These are phyloP conservation scores for Euphorbia peplus DNA, from an alignment of 345 rosid genomes.

Conservation along the genomic window DNA sequence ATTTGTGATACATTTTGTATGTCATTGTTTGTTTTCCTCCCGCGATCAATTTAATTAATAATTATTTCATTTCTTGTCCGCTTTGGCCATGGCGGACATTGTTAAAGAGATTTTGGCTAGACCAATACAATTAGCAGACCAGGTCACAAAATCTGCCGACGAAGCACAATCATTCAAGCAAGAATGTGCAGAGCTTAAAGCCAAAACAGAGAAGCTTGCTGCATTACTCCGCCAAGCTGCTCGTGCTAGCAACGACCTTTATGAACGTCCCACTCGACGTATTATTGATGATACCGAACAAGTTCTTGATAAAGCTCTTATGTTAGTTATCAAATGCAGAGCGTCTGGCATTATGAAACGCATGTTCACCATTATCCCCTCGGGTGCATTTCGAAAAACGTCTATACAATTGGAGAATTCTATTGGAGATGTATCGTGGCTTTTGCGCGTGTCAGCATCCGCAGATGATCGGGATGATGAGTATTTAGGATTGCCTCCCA, in stretches of 20 bases:
- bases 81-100: conserved; percentile 62
- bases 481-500: conserved; percentile 73
- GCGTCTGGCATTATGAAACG: conserved; percentile 66
- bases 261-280: conserved; percentile 74
- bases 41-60: background rate
- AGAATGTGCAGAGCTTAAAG: conserved; percentile 64
- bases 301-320: conserved; percentile 64
- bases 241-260: conserved; percentile 65
- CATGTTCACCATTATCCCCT: conserved; percentile 71
- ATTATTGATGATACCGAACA: conserved; percentile 74
- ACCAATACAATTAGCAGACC: conserved; percentile 77
- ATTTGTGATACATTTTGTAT: too few relatives aligned
- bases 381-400: conserved; percentile 66
- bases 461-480: conserved; percentile 56
- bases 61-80: conserved; percentile 31
- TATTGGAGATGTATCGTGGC: conserved; percentile 77
- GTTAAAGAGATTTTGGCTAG: conserved; percentile 62
- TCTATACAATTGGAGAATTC: conserved; percentile 75
- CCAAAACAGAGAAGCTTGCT: conserved; percentile 68
- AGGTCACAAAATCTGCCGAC: conserved; percentile 53
- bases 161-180: conserved; percentile 72
- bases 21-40: background rate
- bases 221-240: conserved; percentile 72
- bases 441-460: conserved; percentile 61
- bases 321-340: conserved; percentile 58